Evolutionary conservation across 306 rosid species (phyloP).

Genomic region (Hylodesmum podocarpum): DNA sequence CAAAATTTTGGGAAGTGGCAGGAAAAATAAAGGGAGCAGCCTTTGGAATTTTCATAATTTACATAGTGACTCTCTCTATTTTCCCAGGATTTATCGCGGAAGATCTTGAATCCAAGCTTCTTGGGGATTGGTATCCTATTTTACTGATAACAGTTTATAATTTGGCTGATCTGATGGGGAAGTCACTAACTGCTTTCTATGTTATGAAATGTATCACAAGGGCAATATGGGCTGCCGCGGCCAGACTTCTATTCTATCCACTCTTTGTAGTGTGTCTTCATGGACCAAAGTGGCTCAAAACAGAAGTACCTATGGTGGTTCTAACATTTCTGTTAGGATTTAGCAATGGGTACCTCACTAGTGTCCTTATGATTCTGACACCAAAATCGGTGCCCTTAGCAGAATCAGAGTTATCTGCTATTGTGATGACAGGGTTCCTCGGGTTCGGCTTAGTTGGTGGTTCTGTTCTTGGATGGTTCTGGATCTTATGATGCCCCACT

Average conservation of each 20-base stretch:
- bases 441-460: constrained; percentile 88
- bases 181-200: constrained; percentile 73
- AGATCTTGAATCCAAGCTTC: constrained; percentile 60
- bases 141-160: constrained; percentile 75
- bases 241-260: constrained; percentile 79
- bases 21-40: constrained; percentile 60
- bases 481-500: constrained; percentile 52
- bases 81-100: constrained; percentile 93
- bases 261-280: constrained; percentile 74
- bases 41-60: constrained; percentile 69
- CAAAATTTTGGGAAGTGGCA: constrained; percentile 58
- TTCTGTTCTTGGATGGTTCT: constrained; percentile 86
- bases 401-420: constrained; percentile 77
- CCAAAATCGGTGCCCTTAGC: constrained; percentile 64
- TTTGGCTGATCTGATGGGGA: constrained; percentile 73
- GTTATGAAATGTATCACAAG: constrained; percentile 51
- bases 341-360: constrained; percentile 81
- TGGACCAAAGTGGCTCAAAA: constrained; percentile 81
- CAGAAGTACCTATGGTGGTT: constrained; percentile 57
- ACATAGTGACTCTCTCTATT: constrained; percentile 80
- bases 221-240: constrained; percentile 62
- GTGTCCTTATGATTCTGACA: constrained; percentile 75
- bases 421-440: constrained; percentile 75
- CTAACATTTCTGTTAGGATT: constrained; percentile 81
- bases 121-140: constrained; percentile 92